Percentiles rank a stretch among this genome's conserved stretches.
These are phyloP conservation scores for Coemansia sp. DNA, from an alignment of 192 early-diverging fungal genomes.

Conservation along the genomic window DNA sequence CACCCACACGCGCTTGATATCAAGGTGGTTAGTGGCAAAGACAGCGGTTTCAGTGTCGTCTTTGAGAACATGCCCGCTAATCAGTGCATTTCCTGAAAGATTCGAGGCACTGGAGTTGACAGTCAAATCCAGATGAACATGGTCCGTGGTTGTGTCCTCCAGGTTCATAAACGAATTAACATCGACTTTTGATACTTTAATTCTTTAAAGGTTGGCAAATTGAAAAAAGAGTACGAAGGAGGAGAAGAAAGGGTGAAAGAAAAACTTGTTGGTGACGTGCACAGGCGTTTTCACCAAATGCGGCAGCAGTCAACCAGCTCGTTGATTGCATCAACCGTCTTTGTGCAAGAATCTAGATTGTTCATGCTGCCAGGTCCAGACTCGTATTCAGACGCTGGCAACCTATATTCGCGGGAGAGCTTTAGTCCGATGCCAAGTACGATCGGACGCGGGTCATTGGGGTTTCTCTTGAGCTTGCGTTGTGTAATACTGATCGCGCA, in stretches of 20 bases:
- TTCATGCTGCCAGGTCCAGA: not conserved
- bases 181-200: slow-evolving; percentile 57
- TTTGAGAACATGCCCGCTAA: slow-evolving; percentile 59
- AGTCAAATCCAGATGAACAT: slow-evolving; percentile 72
- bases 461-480: slow-evolving; percentile 23
- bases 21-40: slow-evolving; percentile 65
- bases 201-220: not conserved
- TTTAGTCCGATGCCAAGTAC: slow-evolving; percentile 32
- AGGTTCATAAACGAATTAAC: slow-evolving; percentile 84
- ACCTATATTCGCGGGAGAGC: slow-evolving; percentile 28
- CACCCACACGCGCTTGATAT: slow-evolving; percentile 9
- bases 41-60: slow-evolving; percentile 63
- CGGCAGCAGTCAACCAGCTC: slow-evolving; percentile 20
- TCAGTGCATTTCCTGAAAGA: slow-evolving; percentile 62
- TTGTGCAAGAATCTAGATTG: slow-evolving; percentile 11
- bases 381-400: slow-evolving; percentile 6
- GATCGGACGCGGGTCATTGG: slow-evolving; percentile 25
- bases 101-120: slow-evolving; percentile 66
- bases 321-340: slow-evolving; percentile 13
- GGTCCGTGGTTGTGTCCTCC: slow-evolving; percentile 64
- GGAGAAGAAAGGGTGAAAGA: slow-evolving; percentile 58
- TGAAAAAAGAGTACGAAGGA: too few relatives aligned
- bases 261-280: too few relatives aligned
- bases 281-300: slow-evolving; percentile 12
- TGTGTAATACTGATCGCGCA: slow-evolving; percentile 32